A percentile compares a stretch with the other conserved stretches of the same genome.
These are phyloP conservation scores for Apostasia ramifera DNA, from an alignment of 106 monocot genomes.

Conservation along the genomic window DNA sequence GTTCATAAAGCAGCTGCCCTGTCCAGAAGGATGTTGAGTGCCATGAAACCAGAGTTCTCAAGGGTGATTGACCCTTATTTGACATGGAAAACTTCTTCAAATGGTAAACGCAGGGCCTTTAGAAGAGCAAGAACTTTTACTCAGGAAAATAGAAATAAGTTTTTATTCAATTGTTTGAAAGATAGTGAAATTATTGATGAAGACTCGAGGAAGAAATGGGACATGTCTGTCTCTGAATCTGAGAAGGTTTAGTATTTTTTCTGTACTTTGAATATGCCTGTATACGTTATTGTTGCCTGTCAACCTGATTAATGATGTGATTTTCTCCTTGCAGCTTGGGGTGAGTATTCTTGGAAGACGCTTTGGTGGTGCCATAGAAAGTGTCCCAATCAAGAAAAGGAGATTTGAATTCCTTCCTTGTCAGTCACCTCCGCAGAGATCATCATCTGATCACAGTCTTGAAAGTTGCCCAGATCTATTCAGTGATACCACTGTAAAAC, in stretches of 20 bases:
- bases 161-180: conserved; percentile 10
- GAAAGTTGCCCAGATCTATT: conserved; percentile 2
- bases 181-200: conserved; percentile 16
- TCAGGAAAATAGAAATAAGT: conserved; percentile 14
- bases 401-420: conserved; percentile 35
- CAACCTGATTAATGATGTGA: conserved; percentile 9
- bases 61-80: conserved; percentile 46
- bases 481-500: conserved; percentile 9
- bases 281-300: background rate
- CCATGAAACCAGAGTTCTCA: conserved; percentile 31
- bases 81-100: conserved; percentile 50
- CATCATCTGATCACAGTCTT: conserved; percentile 6
- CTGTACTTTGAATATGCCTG: background rate
- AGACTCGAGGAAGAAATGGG: conserved; percentile 19
- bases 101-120: conserved; percentile 44
- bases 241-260: conserved; percentile 45
- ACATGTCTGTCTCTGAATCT: conserved; percentile 62
- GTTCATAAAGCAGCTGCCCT: conserved; percentile 23
- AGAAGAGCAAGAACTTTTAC: conserved; percentile 59
- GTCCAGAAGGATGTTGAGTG: conserved; percentile 48
- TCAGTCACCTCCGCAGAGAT: conserved; percentile 33
- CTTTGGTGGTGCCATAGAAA: conserved; percentile 56
- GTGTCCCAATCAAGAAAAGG: conserved; percentile 92
- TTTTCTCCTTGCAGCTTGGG: conserved; percentile 54
- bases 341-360: conserved; percentile 78